Conservation (phyloP, 768 basidiomycete genomes). For the Pleurotus tuber-regium region DNA sequence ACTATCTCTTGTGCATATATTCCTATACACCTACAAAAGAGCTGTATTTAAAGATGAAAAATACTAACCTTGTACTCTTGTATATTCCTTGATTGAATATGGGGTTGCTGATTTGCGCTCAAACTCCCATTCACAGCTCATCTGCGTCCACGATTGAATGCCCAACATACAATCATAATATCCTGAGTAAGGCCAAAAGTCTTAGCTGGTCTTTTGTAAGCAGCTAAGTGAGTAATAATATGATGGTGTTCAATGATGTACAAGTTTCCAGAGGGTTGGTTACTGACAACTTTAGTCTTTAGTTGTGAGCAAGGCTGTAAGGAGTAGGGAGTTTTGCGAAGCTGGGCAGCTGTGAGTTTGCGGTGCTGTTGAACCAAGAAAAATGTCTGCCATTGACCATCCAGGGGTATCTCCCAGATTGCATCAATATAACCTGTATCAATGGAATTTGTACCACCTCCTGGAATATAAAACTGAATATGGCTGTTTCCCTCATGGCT, state of each 20-base stretch:
- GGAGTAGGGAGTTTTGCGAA: constrained; percentile 18
- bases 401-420: constrained; percentile 18
- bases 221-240: constrained; percentile 23
- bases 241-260: constrained; percentile 22
- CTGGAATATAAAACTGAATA: constrained; percentile 20
- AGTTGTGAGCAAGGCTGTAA: neutral
- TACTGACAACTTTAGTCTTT: constrained; percentile 14
- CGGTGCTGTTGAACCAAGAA: constrained; percentile 18
- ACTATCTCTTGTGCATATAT: too few species aligned
- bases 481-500: constrained; percentile 21
- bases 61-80: too few species aligned
- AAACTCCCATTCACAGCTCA: too few species aligned
- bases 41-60: too few species aligned
- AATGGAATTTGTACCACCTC: neutral
- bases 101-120: too few species aligned
- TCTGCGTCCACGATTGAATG: constrained; percentile 18
- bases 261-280: constrained; percentile 10
- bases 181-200: constrained; percentile 19
- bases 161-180: constrained; percentile 20
- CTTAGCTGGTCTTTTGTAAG: constrained; percentile 14
- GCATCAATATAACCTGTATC: constrained; percentile 19
- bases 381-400: constrained; percentile 19
- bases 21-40: too few species aligned
- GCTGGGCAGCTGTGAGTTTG: constrained; percentile 10
- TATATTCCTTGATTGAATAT: too few species aligned